Conservation (phyloP, 2,329 filamentous ascomycete species). For the Microdochium nivale region DNA sequence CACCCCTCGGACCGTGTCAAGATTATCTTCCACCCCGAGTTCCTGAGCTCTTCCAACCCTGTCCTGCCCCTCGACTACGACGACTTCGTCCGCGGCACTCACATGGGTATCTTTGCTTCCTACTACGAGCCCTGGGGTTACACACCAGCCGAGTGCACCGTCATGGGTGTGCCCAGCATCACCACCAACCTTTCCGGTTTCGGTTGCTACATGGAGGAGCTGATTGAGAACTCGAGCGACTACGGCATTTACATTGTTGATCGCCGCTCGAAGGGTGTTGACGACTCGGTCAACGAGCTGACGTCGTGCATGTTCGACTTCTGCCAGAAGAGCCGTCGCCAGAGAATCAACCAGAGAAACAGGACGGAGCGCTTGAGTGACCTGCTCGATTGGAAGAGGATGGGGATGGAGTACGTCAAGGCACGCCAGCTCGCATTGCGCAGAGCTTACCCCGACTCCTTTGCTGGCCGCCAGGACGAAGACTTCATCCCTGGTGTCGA, state of each 20-base stretch:
- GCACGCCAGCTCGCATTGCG: conserved; percentile 86
- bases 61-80: conserved; percentile 95
- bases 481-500: conserved; percentile 90
- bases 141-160: conserved; percentile 94
- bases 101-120: conserved; percentile 90
- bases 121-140: conserved; percentile 99
- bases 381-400: conserved; percentile 95
- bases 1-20: conserved; percentile 92
- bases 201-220: conserved; percentile 98
- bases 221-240: conserved; percentile 95
- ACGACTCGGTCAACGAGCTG: conserved; percentile 95
- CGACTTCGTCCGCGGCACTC: conserved; percentile 94
- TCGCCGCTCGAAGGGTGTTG: conserved; percentile 86
- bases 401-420: conserved; percentile 99
- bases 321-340: conserved; percentile 82
- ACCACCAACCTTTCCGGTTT: conserved; percentile 97
- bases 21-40: conserved; percentile 96
- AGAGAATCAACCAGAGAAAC: conserved; percentile 98
- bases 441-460: conserved; percentile 84
- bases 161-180: conserved; percentile 98
- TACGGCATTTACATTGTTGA: conserved; percentile 99
- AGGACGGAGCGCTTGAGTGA: conserved; percentile 92
- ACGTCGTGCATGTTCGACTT: conserved; percentile 92
- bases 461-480: conserved; percentile 71
- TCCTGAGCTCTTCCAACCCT: conserved; percentile 90